These are phyloP conservation scores for Zelonia costaricensis DNA, from an alignment of 208 protist species.

Conservation along the genomic window DNA sequence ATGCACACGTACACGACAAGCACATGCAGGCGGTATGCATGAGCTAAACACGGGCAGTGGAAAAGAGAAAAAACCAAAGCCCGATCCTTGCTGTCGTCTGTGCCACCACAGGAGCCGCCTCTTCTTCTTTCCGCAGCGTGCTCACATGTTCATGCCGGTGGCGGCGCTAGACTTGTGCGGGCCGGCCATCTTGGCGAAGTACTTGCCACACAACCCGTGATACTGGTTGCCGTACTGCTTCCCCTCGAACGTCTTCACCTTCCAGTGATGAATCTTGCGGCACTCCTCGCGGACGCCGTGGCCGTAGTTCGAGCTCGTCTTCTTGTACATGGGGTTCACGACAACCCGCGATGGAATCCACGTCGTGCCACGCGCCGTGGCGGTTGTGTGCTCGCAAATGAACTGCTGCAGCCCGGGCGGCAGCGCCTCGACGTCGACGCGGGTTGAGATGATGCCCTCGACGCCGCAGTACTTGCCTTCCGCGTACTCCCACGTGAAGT, in stretches of 20 bases:
- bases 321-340: constrained; percentile 83
- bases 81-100: too few species aligned
- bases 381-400: constrained; percentile 48
- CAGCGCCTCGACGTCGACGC: constrained; percentile 61
- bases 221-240: constrained; percentile 80
- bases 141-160: constrained; percentile 80
- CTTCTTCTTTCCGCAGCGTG: too few species aligned
- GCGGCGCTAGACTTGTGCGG: constrained; percentile 41
- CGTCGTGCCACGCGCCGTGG: constrained; percentile 31
- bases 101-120: too few species aligned
- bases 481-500: constrained; percentile 86
- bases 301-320: constrained; percentile 72
- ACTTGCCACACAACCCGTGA: constrained; percentile 64
- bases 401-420: constrained; percentile 59
- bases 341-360: constrained; percentile 20
- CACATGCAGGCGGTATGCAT: too few species aligned
- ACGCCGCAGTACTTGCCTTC: constrained; percentile 65
- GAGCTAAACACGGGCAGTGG: too few species aligned
- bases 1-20: too few species aligned
- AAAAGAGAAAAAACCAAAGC: too few species aligned
- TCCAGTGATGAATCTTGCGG: constrained; percentile 67
- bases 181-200: constrained; percentile 51
- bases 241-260: constrained; percentile 55
- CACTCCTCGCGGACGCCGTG: constrained; percentile 59
- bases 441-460: constrained; percentile 64